Conservation (phyloP, 345 rosid species). For the Populus simonii region DNA sequence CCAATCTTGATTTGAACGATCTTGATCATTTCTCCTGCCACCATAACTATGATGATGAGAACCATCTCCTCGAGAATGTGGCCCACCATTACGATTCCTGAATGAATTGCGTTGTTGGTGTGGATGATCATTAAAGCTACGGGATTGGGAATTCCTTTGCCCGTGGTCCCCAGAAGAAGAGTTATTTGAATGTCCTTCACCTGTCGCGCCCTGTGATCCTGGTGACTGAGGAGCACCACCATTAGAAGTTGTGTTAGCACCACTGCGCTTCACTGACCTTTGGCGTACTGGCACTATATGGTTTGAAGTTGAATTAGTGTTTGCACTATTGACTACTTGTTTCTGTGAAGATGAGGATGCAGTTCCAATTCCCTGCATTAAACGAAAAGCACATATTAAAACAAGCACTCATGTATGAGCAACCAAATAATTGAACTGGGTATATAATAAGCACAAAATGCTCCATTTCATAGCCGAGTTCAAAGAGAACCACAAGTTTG, state of each 20-base stretch:
- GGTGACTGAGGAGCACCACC: conserved; percentile 38
- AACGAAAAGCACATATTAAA: not conserved
- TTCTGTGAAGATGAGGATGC: conserved; percentile 31
- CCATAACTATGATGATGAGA: conserved; percentile 69
- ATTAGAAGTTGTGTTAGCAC: conserved; percentile 34
- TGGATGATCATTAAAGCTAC: conserved; percentile 51
- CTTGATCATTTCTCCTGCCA: conserved; percentile 65
- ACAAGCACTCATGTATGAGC: not conserved
- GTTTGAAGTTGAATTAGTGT: conserved; percentile 34
- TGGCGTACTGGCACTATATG: conserved; percentile 31
- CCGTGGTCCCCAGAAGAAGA: conserved; percentile 53
- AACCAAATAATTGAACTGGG: not conserved
- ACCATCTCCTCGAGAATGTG: conserved; percentile 52
- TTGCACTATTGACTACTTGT: conserved; percentile 33
- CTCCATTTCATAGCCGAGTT: not conserved
- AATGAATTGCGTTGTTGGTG: conserved; percentile 56
- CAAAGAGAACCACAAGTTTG: not conserved
- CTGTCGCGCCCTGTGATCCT: conserved; percentile 30
- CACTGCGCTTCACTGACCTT: conserved; percentile 43
- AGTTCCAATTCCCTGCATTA: conserved; percentile 38
- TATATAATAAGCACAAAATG: not conserved
- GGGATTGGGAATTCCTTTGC: conserved; percentile 54
- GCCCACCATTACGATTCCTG: conserved; percentile 55
- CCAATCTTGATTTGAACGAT: conserved; percentile 45
- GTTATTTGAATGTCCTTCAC: conserved; percentile 34